These are phyloP conservation scores for Pseudozyma sp. DNA, from an alignment of 1,284 basidiomycete species.

Conservation along the genomic window DNA sequence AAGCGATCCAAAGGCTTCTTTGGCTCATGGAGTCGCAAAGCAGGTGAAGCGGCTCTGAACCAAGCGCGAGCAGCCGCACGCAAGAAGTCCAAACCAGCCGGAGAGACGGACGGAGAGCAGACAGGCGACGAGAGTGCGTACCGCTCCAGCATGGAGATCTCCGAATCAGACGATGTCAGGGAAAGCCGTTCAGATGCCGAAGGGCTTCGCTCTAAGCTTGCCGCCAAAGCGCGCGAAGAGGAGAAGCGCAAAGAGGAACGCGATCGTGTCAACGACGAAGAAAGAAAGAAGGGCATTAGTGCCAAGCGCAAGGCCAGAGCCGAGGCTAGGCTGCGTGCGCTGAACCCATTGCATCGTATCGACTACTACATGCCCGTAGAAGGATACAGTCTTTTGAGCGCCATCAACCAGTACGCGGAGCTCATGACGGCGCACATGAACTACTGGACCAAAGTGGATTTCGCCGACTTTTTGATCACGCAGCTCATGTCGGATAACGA, in stretches of 20 bases:
- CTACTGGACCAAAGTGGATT: slow-evolving; percentile 61
- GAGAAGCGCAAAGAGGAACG: slow-evolving; percentile 39
- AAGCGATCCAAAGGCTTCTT: slow-evolving; percentile 39
- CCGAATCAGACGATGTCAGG: slow-evolving; percentile 30
- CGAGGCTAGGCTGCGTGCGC: slow-evolving; percentile 40
- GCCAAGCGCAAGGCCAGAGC: slow-evolving; percentile 34
- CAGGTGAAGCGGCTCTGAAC: slow-evolving; percentile 24
- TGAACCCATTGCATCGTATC: slow-evolving; percentile 45
- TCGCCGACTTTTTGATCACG: slow-evolving; percentile 62
- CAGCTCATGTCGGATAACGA: slow-evolving; percentile 54
- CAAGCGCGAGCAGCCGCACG: slow-evolving; percentile 13
- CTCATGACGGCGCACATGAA: slow-evolving; percentile 62
- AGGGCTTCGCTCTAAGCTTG: slow-evolving; percentile 17
- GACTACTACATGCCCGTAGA: slow-evolving; percentile 58
- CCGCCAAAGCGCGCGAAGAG: slow-evolving; percentile 25
- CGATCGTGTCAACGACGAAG: slow-evolving; percentile 21
- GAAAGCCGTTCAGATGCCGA: slow-evolving; percentile 21
- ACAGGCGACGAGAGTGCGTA: slow-evolving; percentile 15
- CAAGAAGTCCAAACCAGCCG: slow-evolving; percentile 15
- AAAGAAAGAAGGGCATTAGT: slow-evolving; percentile 39
- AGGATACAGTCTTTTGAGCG: slow-evolving; percentile 44
- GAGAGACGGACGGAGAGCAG: slow-evolving; percentile 24
- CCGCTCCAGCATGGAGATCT: slow-evolving; percentile 29
- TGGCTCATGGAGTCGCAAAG: slow-evolving; percentile 35
- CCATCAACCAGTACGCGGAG: slow-evolving; percentile 56